Conservation (phyloP, 2,329 filamentous ascomycete species). For the Dactylellina parvicollis region DNA sequence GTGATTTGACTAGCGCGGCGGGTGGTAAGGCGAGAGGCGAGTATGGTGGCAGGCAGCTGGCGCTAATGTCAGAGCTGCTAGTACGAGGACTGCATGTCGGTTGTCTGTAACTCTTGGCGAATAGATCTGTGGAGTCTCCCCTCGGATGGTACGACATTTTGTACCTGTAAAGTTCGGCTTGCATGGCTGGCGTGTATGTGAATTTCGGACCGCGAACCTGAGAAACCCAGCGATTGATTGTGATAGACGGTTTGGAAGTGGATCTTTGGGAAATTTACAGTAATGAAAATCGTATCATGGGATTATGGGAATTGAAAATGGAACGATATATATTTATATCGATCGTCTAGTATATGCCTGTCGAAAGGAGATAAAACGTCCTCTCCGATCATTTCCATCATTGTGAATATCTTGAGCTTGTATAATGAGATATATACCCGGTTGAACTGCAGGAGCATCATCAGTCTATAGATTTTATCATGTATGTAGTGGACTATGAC, state of each 20-base stretch:
- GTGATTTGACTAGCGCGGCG: not conserved
- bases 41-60: slow-evolving; percentile 7
- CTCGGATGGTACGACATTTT: slow-evolving; percentile 20
- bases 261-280: not conserved
- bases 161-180: slow-evolving; percentile 27
- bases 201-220: too few relatives aligned
- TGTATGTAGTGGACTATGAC: too few relatives aligned
- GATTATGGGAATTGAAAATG: not conserved
- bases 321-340: not conserved
- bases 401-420: not conserved
- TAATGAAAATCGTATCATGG: not conserved
- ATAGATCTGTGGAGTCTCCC: slow-evolving; percentile 30
- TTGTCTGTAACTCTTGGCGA: slow-evolving; percentile 18
- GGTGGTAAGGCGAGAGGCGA: not conserved
- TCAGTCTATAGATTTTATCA: too few relatives aligned
- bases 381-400: slow-evolving; percentile 2
- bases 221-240: too few relatives aligned
- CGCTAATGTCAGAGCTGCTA: not conserved
- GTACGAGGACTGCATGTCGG: not conserved
- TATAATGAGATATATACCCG: slow-evolving; percentile 11
- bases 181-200: too few relatives aligned
- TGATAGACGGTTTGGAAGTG: not conserved
- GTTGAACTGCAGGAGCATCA: not conserved
- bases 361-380: not conserved
- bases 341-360: not conserved